Evolutionary conservation across 768 basidiomycete species (phyloP).

Genomic region (Mycena metata): DNA sequence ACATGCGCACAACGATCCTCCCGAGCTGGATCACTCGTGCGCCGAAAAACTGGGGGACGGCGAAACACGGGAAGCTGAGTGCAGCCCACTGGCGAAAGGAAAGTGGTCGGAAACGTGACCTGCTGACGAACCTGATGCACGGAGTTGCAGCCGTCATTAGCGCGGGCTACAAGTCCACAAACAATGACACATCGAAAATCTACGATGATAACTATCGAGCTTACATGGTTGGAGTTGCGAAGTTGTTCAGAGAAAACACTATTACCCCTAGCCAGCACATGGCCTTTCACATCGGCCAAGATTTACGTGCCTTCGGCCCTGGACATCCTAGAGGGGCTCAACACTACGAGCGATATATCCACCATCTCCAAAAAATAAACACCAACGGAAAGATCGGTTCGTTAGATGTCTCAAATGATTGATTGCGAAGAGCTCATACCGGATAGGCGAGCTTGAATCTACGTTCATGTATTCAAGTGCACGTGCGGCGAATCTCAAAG

Average conservation of each 20-base stretch:
- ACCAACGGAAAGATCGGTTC: constrained; percentile 41
- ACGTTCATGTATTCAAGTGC: constrained; percentile 31
- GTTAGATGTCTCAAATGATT: neutral
- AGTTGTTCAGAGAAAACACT: constrained; percentile 42
- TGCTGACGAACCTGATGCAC: constrained; percentile 50
- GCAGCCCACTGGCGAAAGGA: constrained; percentile 52
- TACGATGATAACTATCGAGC: constrained; percentile 30
- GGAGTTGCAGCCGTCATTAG: constrained; percentile 42
- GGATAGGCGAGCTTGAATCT: constrained; percentile 37
- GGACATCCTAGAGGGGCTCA: constrained; percentile 36
- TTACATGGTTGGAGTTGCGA: constrained; percentile 40
- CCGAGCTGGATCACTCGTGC: constrained; percentile 42
- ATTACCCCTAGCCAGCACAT: constrained; percentile 49
- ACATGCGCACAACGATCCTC: constrained; percentile 44
- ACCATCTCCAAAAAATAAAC: constrained; percentile 36
- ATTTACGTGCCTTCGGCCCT: constrained; percentile 48
- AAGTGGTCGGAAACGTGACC: constrained; percentile 28
- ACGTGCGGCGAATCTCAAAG: constrained; percentile 30
- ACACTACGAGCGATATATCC: constrained; percentile 38
- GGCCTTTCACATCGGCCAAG: constrained; percentile 47
- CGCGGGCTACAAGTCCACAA: constrained; percentile 36
- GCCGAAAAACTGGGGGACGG: constrained; percentile 41
- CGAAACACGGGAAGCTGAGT: constrained; percentile 45
- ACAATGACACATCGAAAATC: constrained; percentile 12
- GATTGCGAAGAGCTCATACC: neutral